Percentiles rank a stretch among this genome's conserved stretches.
phyloP scores from a whole-genome alignment of 768 basidiomycete genomes.

The Candolleomyces aberdarensis region DNA sequence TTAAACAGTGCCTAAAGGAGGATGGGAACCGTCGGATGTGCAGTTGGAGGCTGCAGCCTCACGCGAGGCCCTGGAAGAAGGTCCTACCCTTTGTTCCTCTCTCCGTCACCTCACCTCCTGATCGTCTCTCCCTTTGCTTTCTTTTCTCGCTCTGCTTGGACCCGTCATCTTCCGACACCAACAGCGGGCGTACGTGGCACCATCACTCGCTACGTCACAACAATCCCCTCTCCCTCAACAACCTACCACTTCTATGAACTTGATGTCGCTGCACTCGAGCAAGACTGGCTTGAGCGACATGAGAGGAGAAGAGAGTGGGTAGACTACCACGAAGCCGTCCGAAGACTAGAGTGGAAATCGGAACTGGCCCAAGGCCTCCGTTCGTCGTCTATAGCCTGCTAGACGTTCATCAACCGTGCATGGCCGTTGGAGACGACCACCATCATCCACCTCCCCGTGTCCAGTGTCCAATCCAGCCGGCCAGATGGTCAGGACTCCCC shows the following conservation, averaged over 20 bases:
- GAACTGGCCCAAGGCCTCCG: constrained; percentile 77
- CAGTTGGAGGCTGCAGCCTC: constrained; percentile 84
- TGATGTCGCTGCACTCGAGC: constrained; percentile 73
- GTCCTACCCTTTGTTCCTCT: constrained; percentile 84
- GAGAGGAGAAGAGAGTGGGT: constrained; percentile 88
- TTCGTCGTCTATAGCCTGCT: constrained; percentile 62
- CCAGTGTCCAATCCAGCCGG: too few relatives aligned
- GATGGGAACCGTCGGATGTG: constrained; percentile 82
- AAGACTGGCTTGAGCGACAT: constrained; percentile 76
- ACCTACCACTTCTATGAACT: constrained; percentile 92
- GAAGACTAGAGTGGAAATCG: constrained; percentile 78
- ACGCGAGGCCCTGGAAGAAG: constrained; percentile 94
- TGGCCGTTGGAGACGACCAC: background rate
- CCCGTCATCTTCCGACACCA: constrained; percentile 23
- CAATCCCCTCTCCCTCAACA: constrained; percentile 72
- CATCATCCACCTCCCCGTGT: background rate
- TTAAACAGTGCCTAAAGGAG: constrained; percentile 82
- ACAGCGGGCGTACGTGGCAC: constrained; percentile 86
- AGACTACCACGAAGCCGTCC: constrained; percentile 77
- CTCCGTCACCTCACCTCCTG: constrained; percentile 70
- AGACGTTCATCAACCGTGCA: background rate
- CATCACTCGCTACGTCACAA: constrained; percentile 82
- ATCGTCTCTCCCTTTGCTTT: constrained; percentile 45
- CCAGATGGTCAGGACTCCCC: too few relatives aligned
- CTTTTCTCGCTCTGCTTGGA: constrained; percentile 21